A percentile compares a stretch with the other conserved stretches of the same genome.
phyloP scores from a whole-genome alignment of 2,329 filamentous ascomycete genomes.

The Acarospora socialis region DNA sequence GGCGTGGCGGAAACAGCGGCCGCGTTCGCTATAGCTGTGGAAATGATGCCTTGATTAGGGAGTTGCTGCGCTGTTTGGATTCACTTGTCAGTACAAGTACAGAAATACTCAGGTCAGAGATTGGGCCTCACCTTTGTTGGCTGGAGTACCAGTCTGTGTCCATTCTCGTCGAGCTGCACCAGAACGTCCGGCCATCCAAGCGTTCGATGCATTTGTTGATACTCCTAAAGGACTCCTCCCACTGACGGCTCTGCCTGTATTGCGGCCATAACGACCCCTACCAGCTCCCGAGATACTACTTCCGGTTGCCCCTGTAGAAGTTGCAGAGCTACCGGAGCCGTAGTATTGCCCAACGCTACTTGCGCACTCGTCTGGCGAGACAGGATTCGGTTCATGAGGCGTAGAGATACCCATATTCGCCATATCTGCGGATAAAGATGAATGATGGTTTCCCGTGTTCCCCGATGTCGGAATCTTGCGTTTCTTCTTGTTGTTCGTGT shows the following conservation, averaged over 20 bases:
- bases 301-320: slow-evolving; percentile 30
- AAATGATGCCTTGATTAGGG: slow-evolving; percentile 70
- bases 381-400: slow-evolving; percentile 30
- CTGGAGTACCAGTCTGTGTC: slow-evolving; percentile 29
- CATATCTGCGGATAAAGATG: slow-evolving; percentile 47
- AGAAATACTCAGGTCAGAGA: too few species aligned
- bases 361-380: slow-evolving; percentile 31
- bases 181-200: slow-evolving; percentile 37
- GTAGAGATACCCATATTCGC: slow-evolving; percentile 46
- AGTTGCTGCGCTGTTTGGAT: too few species aligned
- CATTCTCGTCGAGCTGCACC: slow-evolving; percentile 33
- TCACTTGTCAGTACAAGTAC: too few species aligned
- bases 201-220: slow-evolving; percentile 43
- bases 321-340: slow-evolving; percentile 38
- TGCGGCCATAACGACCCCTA: slow-evolving; percentile 66
- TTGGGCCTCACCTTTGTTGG: slow-evolving; percentile 22
- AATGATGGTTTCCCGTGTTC: slow-evolving; percentile 47
- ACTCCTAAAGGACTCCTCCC: slow-evolving; percentile 49
- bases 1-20: slow-evolving; percentile 50
- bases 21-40: slow-evolving; percentile 78
- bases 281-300: slow-evolving; percentile 74
- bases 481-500: slow-evolving; percentile 99
- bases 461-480: slow-evolving; percentile 89
- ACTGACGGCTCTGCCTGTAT: slow-evolving; percentile 31
- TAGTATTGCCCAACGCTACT: slow-evolving; percentile 40